Evolutionary conservation across 345 rosid genomes (phyloP).

Genomic region (Punica granatum): DNA sequence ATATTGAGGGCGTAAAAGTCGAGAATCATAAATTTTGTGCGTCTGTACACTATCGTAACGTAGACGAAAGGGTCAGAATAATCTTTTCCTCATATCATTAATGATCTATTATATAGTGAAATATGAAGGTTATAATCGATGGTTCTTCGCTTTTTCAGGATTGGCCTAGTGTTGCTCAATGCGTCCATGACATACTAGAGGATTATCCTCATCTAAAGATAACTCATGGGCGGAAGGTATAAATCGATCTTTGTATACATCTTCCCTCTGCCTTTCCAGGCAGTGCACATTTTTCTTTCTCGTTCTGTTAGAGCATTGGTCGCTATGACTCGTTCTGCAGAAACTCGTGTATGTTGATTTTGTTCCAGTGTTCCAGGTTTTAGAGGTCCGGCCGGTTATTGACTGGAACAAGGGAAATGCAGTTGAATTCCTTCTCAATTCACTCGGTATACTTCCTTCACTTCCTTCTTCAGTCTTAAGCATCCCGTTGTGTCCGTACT

Average conservation of each 20-base stretch:
- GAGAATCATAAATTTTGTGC: slow-evolving; percentile 94
- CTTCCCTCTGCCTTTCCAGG: background rate
- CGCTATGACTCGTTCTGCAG: background rate
- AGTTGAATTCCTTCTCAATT: slow-evolving; percentile 74
- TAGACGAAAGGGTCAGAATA: slow-evolving; percentile 60
- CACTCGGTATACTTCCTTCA: slow-evolving; percentile 46
- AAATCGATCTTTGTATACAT: background rate
- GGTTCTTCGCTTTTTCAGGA: slow-evolving; percentile 29
- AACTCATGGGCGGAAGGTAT: slow-evolving; percentile 68
- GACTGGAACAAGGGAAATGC: slow-evolving; percentile 99
- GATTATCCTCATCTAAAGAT: slow-evolving; percentile 62
- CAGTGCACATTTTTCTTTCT: background rate
- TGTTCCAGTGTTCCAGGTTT: slow-evolving; percentile 43
- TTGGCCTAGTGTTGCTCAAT: slow-evolving; percentile 68
- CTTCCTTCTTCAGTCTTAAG: background rate
- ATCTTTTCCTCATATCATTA: background rate
- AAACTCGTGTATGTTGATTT: background rate
- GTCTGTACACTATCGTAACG: slow-evolving; percentile 95
- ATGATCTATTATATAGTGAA: background rate
- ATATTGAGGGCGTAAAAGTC: slow-evolving; percentile 70
- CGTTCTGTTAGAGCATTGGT: background rate
- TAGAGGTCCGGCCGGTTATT: slow-evolving; percentile 89
- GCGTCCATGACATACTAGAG: slow-evolving; percentile 65
- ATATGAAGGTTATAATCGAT: background rate
- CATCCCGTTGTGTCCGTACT: background rate